phyloP scores from a whole-genome alignment of 2,329 filamentous ascomycete species.

The Epichloe baconii region DNA sequence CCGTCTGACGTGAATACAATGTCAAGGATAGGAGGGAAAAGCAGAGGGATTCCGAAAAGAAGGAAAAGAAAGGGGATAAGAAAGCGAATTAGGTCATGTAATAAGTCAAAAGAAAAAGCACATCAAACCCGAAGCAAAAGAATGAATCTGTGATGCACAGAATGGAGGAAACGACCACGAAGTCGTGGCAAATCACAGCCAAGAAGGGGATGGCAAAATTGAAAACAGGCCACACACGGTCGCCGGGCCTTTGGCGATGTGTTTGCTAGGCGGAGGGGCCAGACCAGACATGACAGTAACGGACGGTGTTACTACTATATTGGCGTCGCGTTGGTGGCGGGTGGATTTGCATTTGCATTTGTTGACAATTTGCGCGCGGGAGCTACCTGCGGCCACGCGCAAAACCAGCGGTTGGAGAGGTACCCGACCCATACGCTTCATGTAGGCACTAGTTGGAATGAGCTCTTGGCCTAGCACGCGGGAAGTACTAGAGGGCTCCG shows the following conservation, averaged over 20 bases:
- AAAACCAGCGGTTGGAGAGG: too few relatives aligned
- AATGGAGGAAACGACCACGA: not conserved
- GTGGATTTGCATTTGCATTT: too few relatives aligned
- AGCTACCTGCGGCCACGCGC: too few relatives aligned
- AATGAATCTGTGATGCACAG: not conserved
- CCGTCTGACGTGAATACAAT: not conserved
- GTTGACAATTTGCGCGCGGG: too few relatives aligned
- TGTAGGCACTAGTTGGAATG: too few relatives aligned
- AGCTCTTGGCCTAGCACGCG: too few relatives aligned
- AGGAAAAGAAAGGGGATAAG: not conserved
- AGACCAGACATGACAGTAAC: too few relatives aligned
- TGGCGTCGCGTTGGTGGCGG: not conserved
- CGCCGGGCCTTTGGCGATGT: not conserved
- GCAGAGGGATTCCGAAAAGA: not conserved
- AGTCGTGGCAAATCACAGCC: not conserved
- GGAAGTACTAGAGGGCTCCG: too few relatives aligned
- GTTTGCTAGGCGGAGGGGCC: not conserved
- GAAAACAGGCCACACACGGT: not conserved
- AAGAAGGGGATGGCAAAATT: not conserved
- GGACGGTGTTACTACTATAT: not conserved
- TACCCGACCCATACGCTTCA: too few relatives aligned
- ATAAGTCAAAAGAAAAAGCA: not conserved
- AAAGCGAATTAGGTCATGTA: constrained; percentile 1
- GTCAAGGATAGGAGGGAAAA: not conserved
- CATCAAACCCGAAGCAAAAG: not conserved